Conservation (phyloP, 257 asterid species). For the Euphrasia confusa region DNA sequence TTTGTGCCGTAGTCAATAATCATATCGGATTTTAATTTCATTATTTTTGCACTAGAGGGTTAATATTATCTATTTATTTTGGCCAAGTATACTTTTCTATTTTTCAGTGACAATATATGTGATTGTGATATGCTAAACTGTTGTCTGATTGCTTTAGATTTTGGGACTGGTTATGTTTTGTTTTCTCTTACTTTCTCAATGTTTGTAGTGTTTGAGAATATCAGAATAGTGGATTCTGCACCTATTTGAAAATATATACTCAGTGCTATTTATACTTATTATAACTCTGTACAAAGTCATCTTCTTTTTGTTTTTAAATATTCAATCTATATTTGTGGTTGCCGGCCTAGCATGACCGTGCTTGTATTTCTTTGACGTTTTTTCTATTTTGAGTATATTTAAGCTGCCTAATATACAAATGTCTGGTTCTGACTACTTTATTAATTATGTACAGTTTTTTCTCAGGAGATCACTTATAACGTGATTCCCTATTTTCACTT, state of each 20-base stretch:
- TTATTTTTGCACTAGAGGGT: neutral
- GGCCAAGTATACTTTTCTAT: neutral
- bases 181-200: constrained; percentile 9
- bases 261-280: constrained; percentile 8
- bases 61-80: constrained; percentile 19
- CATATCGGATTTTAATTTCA: neutral
- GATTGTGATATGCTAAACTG: constrained; percentile 14
- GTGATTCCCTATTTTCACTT: constrained; percentile 23
- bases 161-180: constrained; percentile 14
- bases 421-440: constrained; percentile 19
- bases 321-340: constrained; percentile 13
- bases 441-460: constrained; percentile 14
- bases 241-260: neutral
- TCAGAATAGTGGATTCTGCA: neutral
- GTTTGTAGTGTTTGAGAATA: constrained; percentile 2
- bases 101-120: constrained; percentile 14
- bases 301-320: neutral
- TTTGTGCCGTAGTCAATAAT: constrained; percentile 16
- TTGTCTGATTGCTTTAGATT: constrained; percentile 2
- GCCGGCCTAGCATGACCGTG: neutral
- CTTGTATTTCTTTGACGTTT: constrained; percentile 16
- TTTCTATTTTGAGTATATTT: neutral
- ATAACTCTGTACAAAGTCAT: constrained; percentile 7
- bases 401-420: constrained; percentile 7
- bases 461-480: constrained; percentile 13